Conservation (phyloP, 192 early-diverging fungal genomes). For the Oehlia diaphana region DNA sequence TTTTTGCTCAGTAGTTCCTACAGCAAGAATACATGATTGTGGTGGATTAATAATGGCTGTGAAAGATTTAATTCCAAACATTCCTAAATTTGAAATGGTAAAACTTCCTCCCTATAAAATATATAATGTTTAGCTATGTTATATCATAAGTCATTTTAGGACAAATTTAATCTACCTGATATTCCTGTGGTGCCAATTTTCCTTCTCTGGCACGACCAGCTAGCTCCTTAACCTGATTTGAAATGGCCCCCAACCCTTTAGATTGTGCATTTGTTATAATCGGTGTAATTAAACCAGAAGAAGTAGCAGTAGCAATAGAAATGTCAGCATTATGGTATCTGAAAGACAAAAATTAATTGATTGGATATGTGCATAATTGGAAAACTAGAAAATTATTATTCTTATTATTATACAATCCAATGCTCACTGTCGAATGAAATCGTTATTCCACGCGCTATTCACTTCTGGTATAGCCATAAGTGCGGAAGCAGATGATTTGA, state of each 20-base stretch:
- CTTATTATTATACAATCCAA: too few species aligned
- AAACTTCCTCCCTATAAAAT: constrained; percentile 80
- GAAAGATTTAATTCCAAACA: constrained; percentile 93
- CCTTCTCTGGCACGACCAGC: constrained; percentile 80
- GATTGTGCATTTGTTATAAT: constrained; percentile 83
- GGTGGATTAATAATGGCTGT: constrained; percentile 98
- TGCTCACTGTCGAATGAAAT: constrained; percentile 86
- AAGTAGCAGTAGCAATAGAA: constrained; percentile 93
- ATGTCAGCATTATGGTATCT: constrained; percentile 91
- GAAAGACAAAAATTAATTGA: not conserved
- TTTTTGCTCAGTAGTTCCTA: constrained; percentile 80
- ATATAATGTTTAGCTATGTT: not conserved
- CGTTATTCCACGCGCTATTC: constrained; percentile 82
- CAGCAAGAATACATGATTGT: constrained; percentile 89
- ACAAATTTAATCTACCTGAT: constrained; percentile 59
- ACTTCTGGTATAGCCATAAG: constrained; percentile 91
- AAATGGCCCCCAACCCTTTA: constrained; percentile 86
- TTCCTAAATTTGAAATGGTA: constrained; percentile 98
- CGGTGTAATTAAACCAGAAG: constrained; percentile 92
- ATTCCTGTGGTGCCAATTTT: constrained; percentile 93
- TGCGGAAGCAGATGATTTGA: constrained; percentile 91
- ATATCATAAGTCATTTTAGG: not conserved
- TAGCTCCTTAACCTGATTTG: constrained; percentile 81
- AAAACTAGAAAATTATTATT: constrained; percentile 4
- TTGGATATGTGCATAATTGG: not conserved